A percentile compares a stretch with the other conserved stretches of the same genome.
phyloP scores from a whole-genome alignment of 768 basidiomycete species.

The Kondoa malvinella region DNA sequence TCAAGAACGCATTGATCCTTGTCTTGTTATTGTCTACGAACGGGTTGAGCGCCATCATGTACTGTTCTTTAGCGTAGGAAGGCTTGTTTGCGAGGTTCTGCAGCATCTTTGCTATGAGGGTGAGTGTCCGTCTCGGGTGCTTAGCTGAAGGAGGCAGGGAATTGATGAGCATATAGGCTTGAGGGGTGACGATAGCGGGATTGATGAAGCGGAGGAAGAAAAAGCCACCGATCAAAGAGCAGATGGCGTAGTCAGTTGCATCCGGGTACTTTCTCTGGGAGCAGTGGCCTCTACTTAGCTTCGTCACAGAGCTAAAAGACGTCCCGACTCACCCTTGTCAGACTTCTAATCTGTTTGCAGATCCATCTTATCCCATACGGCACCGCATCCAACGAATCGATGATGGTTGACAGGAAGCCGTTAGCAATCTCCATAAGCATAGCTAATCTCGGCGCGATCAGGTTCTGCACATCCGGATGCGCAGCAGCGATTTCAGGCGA shows the following conservation, averaged over 20 bases:
- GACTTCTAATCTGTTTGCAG: slow-evolving; percentile 94
- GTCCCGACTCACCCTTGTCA: slow-evolving; percentile 56
- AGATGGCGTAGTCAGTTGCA: slow-evolving; percentile 93
- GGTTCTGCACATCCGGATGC: slow-evolving; percentile 89
- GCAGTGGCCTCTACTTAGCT: neutral
- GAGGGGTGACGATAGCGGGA: slow-evolving; percentile 94
- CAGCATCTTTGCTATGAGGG: slow-evolving; percentile 97
- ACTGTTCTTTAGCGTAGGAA: slow-evolving; percentile 88
- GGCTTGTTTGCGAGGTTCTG: slow-evolving; percentile 99
- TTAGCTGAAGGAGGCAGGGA: slow-evolving; percentile 70
- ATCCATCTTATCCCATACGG: slow-evolving; percentile 99
- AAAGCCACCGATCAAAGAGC: slow-evolving; percentile 95
- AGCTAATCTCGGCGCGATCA: slow-evolving; percentile 86
- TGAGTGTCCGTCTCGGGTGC: slow-evolving; percentile 88
- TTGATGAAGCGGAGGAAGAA: slow-evolving; percentile 99
- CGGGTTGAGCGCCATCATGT: slow-evolving; percentile 96
- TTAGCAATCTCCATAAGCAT: slow-evolving; percentile 99
- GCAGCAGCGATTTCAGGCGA: slow-evolving; percentile 85
- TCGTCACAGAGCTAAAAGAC: neutral
- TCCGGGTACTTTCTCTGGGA: slow-evolving; percentile 91
- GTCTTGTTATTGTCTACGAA: slow-evolving; percentile 98
- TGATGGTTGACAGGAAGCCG: slow-evolving; percentile 89
- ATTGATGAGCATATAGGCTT: slow-evolving; percentile 98
- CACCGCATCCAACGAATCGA: slow-evolving; percentile 94
- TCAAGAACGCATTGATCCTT: slow-evolving; percentile 91